A percentile compares a stretch with the other conserved stretches of the same genome.
Conservation (phyloP, 1,139 yeast species). For the Protomyces pachydermus region DNA sequence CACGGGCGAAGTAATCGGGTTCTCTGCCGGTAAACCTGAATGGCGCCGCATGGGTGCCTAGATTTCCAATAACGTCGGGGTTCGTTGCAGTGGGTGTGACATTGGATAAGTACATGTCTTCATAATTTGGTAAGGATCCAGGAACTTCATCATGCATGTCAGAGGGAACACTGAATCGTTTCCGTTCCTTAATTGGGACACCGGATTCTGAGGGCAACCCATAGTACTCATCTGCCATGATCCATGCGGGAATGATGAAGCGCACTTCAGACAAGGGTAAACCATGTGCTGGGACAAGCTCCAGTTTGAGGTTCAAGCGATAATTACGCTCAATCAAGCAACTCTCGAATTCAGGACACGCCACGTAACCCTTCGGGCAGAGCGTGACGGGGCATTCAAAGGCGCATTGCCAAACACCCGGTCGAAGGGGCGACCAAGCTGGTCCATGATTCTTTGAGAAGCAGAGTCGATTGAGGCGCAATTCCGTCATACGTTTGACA, state of each 20-base stretch:
- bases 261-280: conserved; percentile 10
- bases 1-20: conserved; percentile 23
- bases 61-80: conserved; percentile 10
- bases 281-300: conserved; percentile 6
- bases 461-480: conserved; percentile 9
- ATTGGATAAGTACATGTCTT: conserved; percentile 18
- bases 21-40: conserved; percentile 14
- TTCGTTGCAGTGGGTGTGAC: not conserved
- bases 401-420: conserved; percentile 20
- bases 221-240: conserved; percentile 25
- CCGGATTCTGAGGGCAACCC: conserved; percentile 22
- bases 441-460: conserved; percentile 9
- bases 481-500: conserved; percentile 10
- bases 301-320: conserved; percentile 13
- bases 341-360: conserved; percentile 23
- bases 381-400: conserved; percentile 19
- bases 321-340: conserved; percentile 17
- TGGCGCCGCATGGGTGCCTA: conserved; percentile 18
- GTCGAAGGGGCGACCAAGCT: conserved; percentile 15
- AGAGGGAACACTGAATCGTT: conserved; percentile 12
- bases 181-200: conserved; percentile 4
- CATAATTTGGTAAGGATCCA: conserved; percentile 20
- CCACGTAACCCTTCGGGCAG: conserved; percentile 23
- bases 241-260: conserved; percentile 17
- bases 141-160: conserved; percentile 17